Evolutionary conservation across 2,329 filamentous ascomycete genomes (phyloP).

Genomic region (Cordyceps tenuipes): DNA sequence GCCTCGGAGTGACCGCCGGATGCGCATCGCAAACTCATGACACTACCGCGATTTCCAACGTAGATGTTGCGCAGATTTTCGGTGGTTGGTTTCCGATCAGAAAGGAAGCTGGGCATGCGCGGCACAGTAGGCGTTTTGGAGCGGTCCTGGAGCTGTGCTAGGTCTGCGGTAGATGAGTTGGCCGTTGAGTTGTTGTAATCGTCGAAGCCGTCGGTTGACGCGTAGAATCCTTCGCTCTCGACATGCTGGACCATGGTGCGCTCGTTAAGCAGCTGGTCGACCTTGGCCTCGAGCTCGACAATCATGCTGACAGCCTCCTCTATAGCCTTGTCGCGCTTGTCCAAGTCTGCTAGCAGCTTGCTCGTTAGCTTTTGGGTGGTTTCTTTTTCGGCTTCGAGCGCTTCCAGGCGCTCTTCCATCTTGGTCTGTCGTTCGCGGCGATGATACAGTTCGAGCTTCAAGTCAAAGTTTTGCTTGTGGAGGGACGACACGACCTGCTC

Average conservation of each 20-base stretch:
- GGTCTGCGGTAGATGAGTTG: constrained; percentile 17
- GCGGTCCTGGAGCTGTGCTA: constrained; percentile 11
- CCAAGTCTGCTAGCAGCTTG: constrained; percentile 49
- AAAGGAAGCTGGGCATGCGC: constrained; percentile 58
- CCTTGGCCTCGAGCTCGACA: constrained; percentile 51
- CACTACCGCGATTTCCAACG: constrained; percentile 39
- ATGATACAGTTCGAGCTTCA: constrained; percentile 66
- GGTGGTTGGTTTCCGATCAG: constrained; percentile 49
- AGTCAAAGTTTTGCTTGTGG: constrained; percentile 69
- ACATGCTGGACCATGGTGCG: constrained; percentile 44
- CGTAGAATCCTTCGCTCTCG: constrained; percentile 33
- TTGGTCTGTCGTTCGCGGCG: constrained; percentile 54
- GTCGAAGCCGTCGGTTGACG: constrained; percentile 20
- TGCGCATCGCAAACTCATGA: constrained; percentile 41
- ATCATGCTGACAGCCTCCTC: constrained; percentile 65
- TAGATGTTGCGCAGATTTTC: constrained; percentile 55
- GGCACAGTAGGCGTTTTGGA: constrained; percentile 34
- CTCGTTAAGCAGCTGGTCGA: constrained; percentile 46
- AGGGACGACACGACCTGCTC: constrained; percentile 61
- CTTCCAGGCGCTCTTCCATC: constrained; percentile 50
- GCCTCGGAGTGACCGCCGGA: constrained; percentile 32
- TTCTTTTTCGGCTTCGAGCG: constrained; percentile 43
- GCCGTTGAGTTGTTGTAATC: constrained; percentile 18
- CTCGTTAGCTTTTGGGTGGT: constrained; percentile 52
- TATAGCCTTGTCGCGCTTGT: constrained; percentile 61